Conservation (phyloP, 2,329 filamentous ascomycete genomes). For the Chaetomium globosum region DNA sequence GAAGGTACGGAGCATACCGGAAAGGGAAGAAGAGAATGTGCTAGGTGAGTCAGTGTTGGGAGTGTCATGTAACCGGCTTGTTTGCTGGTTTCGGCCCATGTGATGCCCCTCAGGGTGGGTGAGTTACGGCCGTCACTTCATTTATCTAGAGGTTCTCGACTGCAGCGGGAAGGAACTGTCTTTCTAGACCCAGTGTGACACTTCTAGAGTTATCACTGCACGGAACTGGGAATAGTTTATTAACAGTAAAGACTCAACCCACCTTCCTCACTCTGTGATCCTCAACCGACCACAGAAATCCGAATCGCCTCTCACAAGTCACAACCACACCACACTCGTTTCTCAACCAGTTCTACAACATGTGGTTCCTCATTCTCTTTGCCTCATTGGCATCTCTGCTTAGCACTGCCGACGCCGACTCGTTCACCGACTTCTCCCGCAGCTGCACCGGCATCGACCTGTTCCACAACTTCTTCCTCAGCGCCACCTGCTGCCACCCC, state of each 20-base stretch:
- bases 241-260: neutral
- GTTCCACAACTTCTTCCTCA: constrained; percentile 18
- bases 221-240: neutral
- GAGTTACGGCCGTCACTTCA: constrained; percentile 17
- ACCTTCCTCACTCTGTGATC: neutral
- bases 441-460: constrained; percentile 29
- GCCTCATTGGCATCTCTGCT: neutral
- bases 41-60: neutral
- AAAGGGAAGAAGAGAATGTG: neutral
- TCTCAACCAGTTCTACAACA: constrained; percentile 6
- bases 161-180: constrained; percentile 15
- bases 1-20: neutral
- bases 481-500: constrained; percentile 21
- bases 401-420: neutral
- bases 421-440: constrained; percentile 27
- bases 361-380: constrained; percentile 7
- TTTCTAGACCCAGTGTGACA: neutral
- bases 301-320: neutral
- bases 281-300: neutral
- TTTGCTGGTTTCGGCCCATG: neutral
- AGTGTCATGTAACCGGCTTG: neutral
- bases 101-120: neutral
- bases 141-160: neutral
- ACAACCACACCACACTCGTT: neutral
- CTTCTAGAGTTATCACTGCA: neutral